Evolutionary conservation across 2,329 filamentous ascomycete species (phyloP).

Genomic region (Xylariomycetidae sp.): DNA sequence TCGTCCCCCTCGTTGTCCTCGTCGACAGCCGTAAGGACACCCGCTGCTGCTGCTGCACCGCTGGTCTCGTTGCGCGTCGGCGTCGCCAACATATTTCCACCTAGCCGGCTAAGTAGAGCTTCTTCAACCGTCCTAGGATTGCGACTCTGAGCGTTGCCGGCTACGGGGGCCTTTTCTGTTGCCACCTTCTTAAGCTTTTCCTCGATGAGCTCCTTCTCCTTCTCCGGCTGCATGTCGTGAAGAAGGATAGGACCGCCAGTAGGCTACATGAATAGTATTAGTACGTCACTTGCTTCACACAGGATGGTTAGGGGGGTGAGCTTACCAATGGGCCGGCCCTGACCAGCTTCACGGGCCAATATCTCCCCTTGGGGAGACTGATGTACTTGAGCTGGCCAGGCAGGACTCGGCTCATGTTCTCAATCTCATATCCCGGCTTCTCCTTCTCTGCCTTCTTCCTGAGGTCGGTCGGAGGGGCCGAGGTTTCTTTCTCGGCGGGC

Average conservation of each 20-base stretch:
- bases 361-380: slow-evolving; percentile 83
- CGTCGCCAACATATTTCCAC: slow-evolving; percentile 19
- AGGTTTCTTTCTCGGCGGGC: slow-evolving; percentile 52
- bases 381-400: slow-evolving; percentile 93
- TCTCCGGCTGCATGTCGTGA: slow-evolving; percentile 73
- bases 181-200: slow-evolving; percentile 84
- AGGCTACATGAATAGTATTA: slow-evolving; percentile 55
- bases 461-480: slow-evolving; percentile 46
- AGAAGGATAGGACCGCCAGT: slow-evolving; percentile 93
- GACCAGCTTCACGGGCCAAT: slow-evolving; percentile 73
- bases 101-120: slow-evolving; percentile 21
- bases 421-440: slow-evolving; percentile 91
- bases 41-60: slow-evolving; percentile 68
- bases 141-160: slow-evolving; percentile 25
- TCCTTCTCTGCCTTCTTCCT: slow-evolving; percentile 96
- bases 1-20: slow-evolving; percentile 73
- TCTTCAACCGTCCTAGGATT: slow-evolving; percentile 29
- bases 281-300: not conserved
- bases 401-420: slow-evolving; percentile 94
- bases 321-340: slow-evolving; percentile 53
- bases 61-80: slow-evolving; percentile 23
- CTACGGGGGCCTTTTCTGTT: slow-evolving; percentile 57
- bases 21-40: slow-evolving; percentile 80
- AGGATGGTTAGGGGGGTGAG: slow-evolving; percentile 10
- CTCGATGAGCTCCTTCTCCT: slow-evolving; percentile 78